phyloP scores from a whole-genome alignment of 192 early-diverging fungal genomes.

The Umbelopsis ramanniana region DNA sequence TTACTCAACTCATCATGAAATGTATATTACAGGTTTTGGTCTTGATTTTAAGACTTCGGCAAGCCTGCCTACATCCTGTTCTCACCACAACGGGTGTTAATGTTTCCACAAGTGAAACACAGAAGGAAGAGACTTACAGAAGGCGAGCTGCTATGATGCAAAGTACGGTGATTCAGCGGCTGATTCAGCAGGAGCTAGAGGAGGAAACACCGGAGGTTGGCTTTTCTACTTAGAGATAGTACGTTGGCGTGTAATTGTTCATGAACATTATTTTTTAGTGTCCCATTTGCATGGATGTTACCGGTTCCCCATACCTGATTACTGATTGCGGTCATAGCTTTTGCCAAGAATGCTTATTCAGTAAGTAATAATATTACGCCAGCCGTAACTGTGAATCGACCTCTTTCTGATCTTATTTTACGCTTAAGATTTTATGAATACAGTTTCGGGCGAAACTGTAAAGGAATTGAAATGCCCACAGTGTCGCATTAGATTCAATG shows the following conservation, averaged over 20 bases:
- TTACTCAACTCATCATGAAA: too few relatives aligned
- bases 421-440: too few relatives aligned
- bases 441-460: too few relatives aligned
- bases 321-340: slow-evolving; percentile 46
- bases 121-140: background rate
- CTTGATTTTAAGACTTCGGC: slow-evolving; percentile 53
- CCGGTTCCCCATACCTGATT: slow-evolving; percentile 32
- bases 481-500: slow-evolving; percentile 24
- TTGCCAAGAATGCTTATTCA: slow-evolving; percentile 48
- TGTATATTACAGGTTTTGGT: slow-evolving; percentile 43
- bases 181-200: background rate
- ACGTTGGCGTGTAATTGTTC: background rate
- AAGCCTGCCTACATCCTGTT: slow-evolving; percentile 57
- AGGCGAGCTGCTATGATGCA: background rate
- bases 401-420: too few relatives aligned
- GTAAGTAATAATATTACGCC: slow-evolving; percentile 23
- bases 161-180: background rate
- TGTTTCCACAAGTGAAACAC: background rate
- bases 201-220: background rate
- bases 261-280: slow-evolving; percentile 28
- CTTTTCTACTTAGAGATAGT: background rate
- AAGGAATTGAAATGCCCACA: slow-evolving; percentile 24
- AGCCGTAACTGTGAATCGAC: background rate
- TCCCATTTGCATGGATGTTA: slow-evolving; percentile 45
- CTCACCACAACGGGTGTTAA: slow-evolving; percentile 29